A percentile compares a stretch with the other conserved stretches of the same genome.
Evolutionary conservation across 352 stramenopile genomes (phyloP).

Genomic region (Globisporangium viniferum): DNA sequence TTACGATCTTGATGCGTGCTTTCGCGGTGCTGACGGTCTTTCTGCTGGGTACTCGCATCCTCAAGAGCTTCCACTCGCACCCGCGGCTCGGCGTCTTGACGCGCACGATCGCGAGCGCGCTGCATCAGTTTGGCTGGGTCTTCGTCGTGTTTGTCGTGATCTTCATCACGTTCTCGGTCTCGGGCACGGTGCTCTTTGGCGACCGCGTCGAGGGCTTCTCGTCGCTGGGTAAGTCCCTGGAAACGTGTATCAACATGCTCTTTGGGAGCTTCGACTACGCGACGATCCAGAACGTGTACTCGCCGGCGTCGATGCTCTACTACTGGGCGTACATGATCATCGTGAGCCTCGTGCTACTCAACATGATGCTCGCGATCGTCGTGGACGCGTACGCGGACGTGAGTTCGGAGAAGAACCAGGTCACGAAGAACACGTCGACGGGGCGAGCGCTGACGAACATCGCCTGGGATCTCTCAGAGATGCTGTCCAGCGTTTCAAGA

Average conservation of each 20-base stretch:
- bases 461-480: slow-evolving; percentile 13
- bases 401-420: slow-evolving; percentile 31
- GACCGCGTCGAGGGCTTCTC: slow-evolving; percentile 47
- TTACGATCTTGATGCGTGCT: slow-evolving; percentile 31
- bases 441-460: slow-evolving; percentile 27
- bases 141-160: slow-evolving; percentile 60
- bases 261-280: slow-evolving; percentile 64
- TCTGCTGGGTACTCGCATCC: slow-evolving; percentile 32
- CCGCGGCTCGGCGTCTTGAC: slow-evolving; percentile 55
- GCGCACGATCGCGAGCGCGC: slow-evolving; percentile 42
- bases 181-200: slow-evolving; percentile 53
- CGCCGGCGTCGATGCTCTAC: slow-evolving; percentile 48
- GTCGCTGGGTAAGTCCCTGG: slow-evolving; percentile 35
- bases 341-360: slow-evolving; percentile 61
- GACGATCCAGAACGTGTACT: slow-evolving; percentile 39
- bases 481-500: neutral
- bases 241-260: slow-evolving; percentile 65
- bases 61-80: slow-evolving; percentile 54
- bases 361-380: slow-evolving; percentile 75
- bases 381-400: slow-evolving; percentile 53
- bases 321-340: slow-evolving; percentile 70
- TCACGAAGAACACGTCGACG: slow-evolving; percentile 21
- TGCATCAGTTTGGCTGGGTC: slow-evolving; percentile 50
- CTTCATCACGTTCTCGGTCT: slow-evolving; percentile 48
- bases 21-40: slow-evolving; percentile 33